Percentiles rank a stretch among this genome's conserved stretches.
These are phyloP conservation scores for Cladosporium sp. DNA, from an alignment of 2,329 filamentous ascomycete genomes.

Conservation along the genomic window DNA sequence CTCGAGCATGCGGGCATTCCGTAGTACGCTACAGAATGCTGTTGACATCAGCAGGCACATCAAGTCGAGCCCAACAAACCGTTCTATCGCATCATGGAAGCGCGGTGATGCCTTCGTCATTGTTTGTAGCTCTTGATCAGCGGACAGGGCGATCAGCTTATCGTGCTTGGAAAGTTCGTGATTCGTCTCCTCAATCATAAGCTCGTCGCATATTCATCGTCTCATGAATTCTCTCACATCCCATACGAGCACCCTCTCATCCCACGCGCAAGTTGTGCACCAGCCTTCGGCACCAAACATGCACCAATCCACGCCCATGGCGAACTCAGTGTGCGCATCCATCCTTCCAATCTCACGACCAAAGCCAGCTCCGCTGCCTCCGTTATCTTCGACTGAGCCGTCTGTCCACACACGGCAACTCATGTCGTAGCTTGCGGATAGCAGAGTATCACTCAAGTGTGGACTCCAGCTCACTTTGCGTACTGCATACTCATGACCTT, in stretches of 20 bases:
- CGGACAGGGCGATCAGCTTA: not conserved
- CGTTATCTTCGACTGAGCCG: conserved; percentile 51
- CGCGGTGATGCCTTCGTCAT: too few species aligned
- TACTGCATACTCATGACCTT: conserved; percentile 88
- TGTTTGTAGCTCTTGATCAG: too few species aligned
- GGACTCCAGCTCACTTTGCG: conserved; percentile 86
- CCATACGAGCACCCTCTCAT: conserved; percentile 87
- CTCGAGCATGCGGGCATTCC: too few species aligned
- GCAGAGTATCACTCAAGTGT: conserved; percentile 80
- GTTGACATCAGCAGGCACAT: too few species aligned
- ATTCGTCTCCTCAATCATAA: not conserved
- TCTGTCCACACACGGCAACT: conserved; percentile 93
- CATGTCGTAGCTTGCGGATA: conserved; percentile 97
- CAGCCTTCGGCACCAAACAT: conserved; percentile 92
- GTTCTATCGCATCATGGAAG: too few species aligned
- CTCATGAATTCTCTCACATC: conserved; percentile 69
- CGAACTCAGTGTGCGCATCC: conserved; percentile 93
- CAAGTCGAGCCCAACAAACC: too few species aligned
- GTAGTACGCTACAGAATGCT: too few species aligned
- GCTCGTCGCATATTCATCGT: conserved; percentile 17
- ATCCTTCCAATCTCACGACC: conserved; percentile 72
- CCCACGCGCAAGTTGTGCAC: conserved; percentile 93
- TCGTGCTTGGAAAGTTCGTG: not conserved
- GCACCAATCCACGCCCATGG: conserved; percentile 96
- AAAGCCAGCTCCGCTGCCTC: conserved; percentile 30